phyloP scores from a whole-genome alignment of 202 grass and related monocot species.

The Carex arenaria region DNA sequence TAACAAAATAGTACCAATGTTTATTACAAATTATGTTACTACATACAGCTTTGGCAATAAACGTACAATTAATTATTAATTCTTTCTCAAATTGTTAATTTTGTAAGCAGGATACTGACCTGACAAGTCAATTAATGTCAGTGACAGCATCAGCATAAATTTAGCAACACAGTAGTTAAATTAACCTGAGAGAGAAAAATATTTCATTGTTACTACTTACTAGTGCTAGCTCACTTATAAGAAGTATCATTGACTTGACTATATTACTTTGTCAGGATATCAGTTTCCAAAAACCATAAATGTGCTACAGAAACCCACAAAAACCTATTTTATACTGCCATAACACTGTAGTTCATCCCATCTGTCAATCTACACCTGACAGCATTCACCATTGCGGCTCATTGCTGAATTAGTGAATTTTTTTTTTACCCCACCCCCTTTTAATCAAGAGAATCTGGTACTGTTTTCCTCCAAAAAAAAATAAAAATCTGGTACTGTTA shows the following conservation, averaged over 20 bases:
- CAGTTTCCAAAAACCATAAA: not conserved
- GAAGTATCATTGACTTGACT: not conserved
- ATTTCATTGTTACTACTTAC: not conserved
- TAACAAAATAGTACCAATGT: not conserved
- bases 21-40: not conserved
- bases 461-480: not conserved
- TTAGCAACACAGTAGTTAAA: not conserved
- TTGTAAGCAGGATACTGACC: not conserved
- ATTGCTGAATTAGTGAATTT: not conserved
- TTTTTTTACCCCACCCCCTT: not conserved
- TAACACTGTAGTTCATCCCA: conserved; percentile 11
- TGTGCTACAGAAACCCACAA: not conserved
- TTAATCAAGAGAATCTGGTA: conserved; percentile 3
- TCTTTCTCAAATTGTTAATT: not conserved
- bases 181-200: not conserved
- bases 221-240: not conserved
- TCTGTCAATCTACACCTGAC: conserved; percentile 12
- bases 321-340: conserved; percentile 10
- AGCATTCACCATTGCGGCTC: conserved; percentile 11
- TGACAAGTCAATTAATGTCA: not conserved
- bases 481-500: not conserved
- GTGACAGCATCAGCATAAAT: not conserved
- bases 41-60: not conserved
- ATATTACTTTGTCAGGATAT: too few relatives aligned
- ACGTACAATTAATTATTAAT: too few relatives aligned